Evolutionary conservation across 2,329 filamentous ascomycete genomes (phyloP), one percentile per base, ranked within the genome.

Genomic region (Aspergillus clavatus): DNA sequence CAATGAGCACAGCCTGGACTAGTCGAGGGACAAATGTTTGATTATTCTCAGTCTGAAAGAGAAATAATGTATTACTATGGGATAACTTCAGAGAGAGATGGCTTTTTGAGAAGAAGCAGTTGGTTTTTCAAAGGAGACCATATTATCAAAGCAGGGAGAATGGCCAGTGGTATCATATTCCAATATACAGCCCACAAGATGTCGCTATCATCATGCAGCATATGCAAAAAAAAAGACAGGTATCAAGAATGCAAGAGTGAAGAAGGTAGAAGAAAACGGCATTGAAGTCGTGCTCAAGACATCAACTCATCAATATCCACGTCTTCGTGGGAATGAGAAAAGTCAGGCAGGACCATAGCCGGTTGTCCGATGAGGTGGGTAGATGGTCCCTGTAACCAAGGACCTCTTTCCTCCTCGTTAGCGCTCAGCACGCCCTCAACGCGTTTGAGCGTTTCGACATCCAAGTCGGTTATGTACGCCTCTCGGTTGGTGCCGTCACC

Each of bases 391-490:
- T 58, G 54, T 33, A 89, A 69, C 87, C 88, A 95, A 6, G 83
- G 79, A 1, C 90, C 91, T 67, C 89, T 90, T 75, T 96, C 90
- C 56, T 91, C 88, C 1, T 86, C 82, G 0, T 86, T 91, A 4
- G 89, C 85, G 50, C 77, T 77, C 56, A 84, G 83, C 61, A 97
- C 84, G 22, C 86, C 91, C 55, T 94, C 82, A n/a, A 90, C 89
- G 24, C 91, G 81, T 67, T 86, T 85, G 63, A 97, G 68, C 2
- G 90, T 96, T 72, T 93, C 85, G 40, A 96, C 81, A 62, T 97
- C 93, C 36, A 98, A 77, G 62, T 97, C 93, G 5, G 91, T 97
- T 29, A 96, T 84, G 64, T 95, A 97, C 1, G 81, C 78, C 60
- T 86, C 82, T 16, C 72, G 79, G 65, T 95, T 90, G 8, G 90